phyloP scores from a whole-genome alignment of 371 early-diverging fungal genomes.

The Blakeslea trispora region DNA sequence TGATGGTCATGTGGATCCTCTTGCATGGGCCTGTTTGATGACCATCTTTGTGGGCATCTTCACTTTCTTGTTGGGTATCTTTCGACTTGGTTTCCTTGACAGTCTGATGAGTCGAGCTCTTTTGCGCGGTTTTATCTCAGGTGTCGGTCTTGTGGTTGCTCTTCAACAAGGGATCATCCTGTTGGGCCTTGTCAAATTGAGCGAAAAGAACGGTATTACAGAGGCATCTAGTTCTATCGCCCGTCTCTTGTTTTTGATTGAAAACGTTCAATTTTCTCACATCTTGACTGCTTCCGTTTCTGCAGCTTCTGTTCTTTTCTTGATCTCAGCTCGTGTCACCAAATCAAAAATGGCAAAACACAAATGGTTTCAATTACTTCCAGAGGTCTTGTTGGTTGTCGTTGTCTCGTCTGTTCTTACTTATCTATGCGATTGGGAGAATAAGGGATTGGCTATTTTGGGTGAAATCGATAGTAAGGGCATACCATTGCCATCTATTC shows the following conservation, averaged over 20 bases:
- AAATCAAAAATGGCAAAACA: constrained; percentile 52
- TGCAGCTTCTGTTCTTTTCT: constrained; percentile 58
- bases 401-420: constrained; percentile 68
- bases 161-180: constrained; percentile 82
- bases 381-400: constrained; percentile 85
- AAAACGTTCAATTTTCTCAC: constrained; percentile 33
- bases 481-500: constrained; percentile 64
- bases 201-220: constrained; percentile 53
- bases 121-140: constrained; percentile 91
- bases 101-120: constrained; percentile 90
- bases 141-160: constrained; percentile 87
- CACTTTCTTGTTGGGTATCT: constrained; percentile 88
- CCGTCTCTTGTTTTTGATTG: constrained; percentile 62
- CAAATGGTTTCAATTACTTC: constrained; percentile 69
- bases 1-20: constrained; percentile 45
- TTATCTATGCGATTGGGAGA: constrained; percentile 62
- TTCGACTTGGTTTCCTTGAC: constrained; percentile 94
- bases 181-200: constrained; percentile 64
- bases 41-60: constrained; percentile 89
- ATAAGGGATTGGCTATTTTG: constrained; percentile 69
- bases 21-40: constrained; percentile 72
- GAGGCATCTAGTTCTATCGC: constrained; percentile 76
- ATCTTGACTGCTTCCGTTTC: constrained; percentile 64
- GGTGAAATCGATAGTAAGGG: constrained; percentile 63
- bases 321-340: constrained; percentile 55